Percentiles rank a stretch among this genome's conserved stretches.
These are phyloP conservation scores for Ambrosia artemisiifolia DNA, from an alignment of 129 eudicot species.

Conservation along the genomic window DNA sequence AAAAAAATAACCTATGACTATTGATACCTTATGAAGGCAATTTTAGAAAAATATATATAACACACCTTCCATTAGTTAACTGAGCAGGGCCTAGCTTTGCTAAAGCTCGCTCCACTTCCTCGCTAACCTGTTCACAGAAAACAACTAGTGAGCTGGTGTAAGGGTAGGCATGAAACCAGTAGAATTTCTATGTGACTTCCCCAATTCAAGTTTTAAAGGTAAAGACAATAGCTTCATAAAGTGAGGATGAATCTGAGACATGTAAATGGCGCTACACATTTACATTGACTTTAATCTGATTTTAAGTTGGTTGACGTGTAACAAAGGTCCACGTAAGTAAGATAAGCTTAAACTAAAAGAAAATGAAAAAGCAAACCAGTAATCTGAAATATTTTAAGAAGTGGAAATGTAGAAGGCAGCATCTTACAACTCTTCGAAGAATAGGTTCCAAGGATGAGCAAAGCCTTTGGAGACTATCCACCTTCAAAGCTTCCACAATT, in stretches of 20 bases:
- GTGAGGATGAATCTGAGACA: neutral
- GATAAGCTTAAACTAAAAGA: neutral
- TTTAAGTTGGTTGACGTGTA: neutral
- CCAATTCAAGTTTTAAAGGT: neutral
- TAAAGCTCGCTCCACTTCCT: conserved; percentile 93
- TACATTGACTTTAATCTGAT: neutral
- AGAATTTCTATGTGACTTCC: neutral
- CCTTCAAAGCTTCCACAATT: conserved; percentile 80
- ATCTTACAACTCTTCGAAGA: conserved; percentile 93
- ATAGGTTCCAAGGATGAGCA: conserved; percentile 95
- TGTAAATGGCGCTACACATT: neutral
- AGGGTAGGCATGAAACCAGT: neutral
- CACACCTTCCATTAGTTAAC: conserved; percentile 64
- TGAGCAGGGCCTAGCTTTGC: conserved; percentile 85
- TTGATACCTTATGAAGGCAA: neutral
- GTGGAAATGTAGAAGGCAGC: neutral
- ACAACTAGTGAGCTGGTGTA: conserved; percentile 15
- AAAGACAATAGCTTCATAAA: conserved; percentile 3
- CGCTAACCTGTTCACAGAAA: conserved; percentile 62
- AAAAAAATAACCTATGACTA: conserved; percentile 8
- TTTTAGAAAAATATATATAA: neutral
- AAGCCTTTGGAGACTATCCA: conserved; percentile 91
- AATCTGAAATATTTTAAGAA: neutral
- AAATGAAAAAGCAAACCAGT: neutral
- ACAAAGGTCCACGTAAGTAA: neutral